Evolutionary conservation across 306 rosid species (phyloP).

Genomic region (Lathyrus aphaca): DNA sequence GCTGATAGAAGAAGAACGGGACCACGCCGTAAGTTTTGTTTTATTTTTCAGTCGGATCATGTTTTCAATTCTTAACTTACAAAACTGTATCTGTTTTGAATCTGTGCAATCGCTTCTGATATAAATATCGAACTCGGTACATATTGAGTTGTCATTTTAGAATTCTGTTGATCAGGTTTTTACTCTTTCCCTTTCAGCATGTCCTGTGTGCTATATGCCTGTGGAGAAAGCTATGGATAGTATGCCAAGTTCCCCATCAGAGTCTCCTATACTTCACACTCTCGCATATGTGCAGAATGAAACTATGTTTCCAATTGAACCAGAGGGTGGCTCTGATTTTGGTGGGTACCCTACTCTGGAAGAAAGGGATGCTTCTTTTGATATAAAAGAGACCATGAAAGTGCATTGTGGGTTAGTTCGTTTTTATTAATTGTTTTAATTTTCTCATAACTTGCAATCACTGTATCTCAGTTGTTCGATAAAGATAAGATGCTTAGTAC

Average conservation of each 20-base stretch:
- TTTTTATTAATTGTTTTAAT: constrained; percentile 30
- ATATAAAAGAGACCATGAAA: constrained; percentile 76
- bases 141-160: constrained; percentile 29
- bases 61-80: constrained; percentile 25
- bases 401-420: constrained; percentile 93
- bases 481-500: background rate
- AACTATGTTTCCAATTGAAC: constrained; percentile 61
- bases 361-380: constrained; percentile 84
- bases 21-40: constrained; percentile 82
- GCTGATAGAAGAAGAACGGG: constrained; percentile 68
- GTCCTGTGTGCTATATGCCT: constrained; percentile 91
- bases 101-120: constrained; percentile 22
- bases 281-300: constrained; percentile 74
- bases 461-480: background rate
- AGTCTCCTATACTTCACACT: constrained; percentile 68
- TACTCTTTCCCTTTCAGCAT: constrained; percentile 65
- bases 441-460: constrained; percentile 9
- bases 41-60: background rate
- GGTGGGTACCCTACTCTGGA: constrained; percentile 85
- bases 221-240: constrained; percentile 81
- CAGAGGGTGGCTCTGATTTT: constrained; percentile 84
- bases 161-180: constrained; percentile 41
- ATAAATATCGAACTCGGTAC: constrained; percentile 10
- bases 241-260: constrained; percentile 80
- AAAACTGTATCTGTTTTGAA: constrained; percentile 27